Evolutionary conservation across 1,284 basidiomycete species (phyloP).

Genomic region (Sanghuangporus baumii): DNA sequence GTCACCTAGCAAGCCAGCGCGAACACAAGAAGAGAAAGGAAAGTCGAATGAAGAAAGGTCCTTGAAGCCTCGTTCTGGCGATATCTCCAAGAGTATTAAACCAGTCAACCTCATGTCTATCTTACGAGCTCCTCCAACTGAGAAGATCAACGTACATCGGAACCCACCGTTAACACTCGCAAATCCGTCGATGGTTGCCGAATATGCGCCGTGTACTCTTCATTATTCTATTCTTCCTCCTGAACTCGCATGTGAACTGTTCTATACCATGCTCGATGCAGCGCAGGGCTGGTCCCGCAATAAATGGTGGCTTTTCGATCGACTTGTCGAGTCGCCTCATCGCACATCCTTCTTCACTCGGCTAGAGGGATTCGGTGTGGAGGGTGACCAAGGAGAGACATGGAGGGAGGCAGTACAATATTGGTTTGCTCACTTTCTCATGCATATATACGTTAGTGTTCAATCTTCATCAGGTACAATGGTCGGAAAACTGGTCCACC

Average conservation of each 20-base stretch:
- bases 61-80: slow-evolving; percentile 13
- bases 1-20: background rate
- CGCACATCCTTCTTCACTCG: slow-evolving; percentile 74
- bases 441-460: background rate
- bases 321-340: slow-evolving; percentile 78
- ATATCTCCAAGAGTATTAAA: slow-evolving; percentile 23
- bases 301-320: slow-evolving; percentile 82
- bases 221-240: slow-evolving; percentile 63
- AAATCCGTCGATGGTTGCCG: slow-evolving; percentile 53
- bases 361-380: slow-evolving; percentile 30
- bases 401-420: slow-evolving; percentile 64
- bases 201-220: slow-evolving; percentile 74
- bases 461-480: slow-evolving; percentile 60
- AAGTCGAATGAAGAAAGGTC: background rate
- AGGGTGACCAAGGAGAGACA: slow-evolving; percentile 32
- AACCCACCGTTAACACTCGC: slow-evolving; percentile 51
- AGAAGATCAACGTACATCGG: slow-evolving; percentile 32
- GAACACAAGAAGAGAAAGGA: background rate
- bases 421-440: slow-evolving; percentile 40
- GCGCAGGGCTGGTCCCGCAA: slow-evolving; percentile 65
- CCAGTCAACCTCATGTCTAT: slow-evolving; percentile 47
- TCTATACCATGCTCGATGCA: slow-evolving; percentile 61
- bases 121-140: slow-evolving; percentile 45
- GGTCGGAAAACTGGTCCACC: slow-evolving; percentile 58
- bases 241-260: slow-evolving; percentile 65